Base-by-base conservation (phyloP, 2,329 filamentous ascomycete genomes). In the Cercospora sp. region DNA sequence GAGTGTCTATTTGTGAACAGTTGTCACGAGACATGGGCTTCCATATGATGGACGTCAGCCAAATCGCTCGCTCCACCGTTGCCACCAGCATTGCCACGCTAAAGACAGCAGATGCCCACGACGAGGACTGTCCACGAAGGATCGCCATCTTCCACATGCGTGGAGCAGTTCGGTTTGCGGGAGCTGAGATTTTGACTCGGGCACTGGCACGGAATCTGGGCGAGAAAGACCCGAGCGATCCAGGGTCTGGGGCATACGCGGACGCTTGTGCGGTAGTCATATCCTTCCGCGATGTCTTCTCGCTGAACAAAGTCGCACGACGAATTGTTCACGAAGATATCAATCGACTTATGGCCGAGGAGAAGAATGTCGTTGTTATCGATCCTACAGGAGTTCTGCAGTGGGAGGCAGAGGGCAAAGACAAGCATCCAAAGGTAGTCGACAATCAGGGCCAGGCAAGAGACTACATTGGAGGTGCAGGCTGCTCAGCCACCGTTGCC, bases 31-130 rank as follows among this genome's bases (percentile, higher is more conserved):
- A 74, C 24, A 72, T 74, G 72, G 72, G 72, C 13, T 66, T 74
- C 2, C 71, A 73, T 32, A 71, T 74, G 69, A 74, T 74, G 72
- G 72, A 74, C 30, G 68, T 72, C 30, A 72, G 70, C 28, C 72
- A 73, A 16, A 70, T 74, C 43, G 72, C 72, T 18, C 65, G 72
- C 45, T 72, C 72, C 3, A 74, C 71, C 16, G 71, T 72, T 3
- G 67, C 66, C 6, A 72, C 72, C 4, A 62, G 53, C 3, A 69
- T 74, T 18, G 70, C 70, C 28, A 70, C 59, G 2, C 18, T 74
- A 2, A 63, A 68, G 5, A 62, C 71, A 1, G 40, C 63, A 12
- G 66, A 66, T 26, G 57, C 68, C 10, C 63, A 69, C 16, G 63
- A 70, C 34, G 59, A 59, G 0, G 63, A 69, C 32, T 68, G 67